Evolutionary conservation across 768 basidiomycete species (phyloP).

Genomic region (Lenzites betulinus): DNA sequence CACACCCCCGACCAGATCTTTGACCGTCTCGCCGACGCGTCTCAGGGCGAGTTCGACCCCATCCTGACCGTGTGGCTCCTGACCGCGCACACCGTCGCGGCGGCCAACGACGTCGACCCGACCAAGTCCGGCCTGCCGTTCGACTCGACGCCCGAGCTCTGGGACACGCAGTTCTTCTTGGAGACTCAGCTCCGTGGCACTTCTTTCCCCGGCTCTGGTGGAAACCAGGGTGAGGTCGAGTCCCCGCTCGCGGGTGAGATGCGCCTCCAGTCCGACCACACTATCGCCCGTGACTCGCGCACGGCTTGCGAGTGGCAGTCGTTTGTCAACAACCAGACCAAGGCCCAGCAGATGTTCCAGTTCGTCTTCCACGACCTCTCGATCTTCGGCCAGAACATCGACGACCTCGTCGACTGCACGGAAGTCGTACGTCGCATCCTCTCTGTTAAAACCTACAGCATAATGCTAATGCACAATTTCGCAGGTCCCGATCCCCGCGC

Average conservation of each 20-base stretch:
- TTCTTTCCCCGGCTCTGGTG: constrained; percentile 14
- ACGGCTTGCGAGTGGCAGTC: constrained; percentile 32
- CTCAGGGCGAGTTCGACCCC: constrained; percentile 13
- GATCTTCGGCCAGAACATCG: constrained; percentile 16
- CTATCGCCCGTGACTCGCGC: constrained; percentile 28
- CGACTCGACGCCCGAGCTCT: constrained; percentile 18
- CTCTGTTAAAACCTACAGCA: neutral
- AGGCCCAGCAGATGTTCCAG: constrained; percentile 23
- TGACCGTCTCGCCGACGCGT: constrained; percentile 16
- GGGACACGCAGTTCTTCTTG: constrained; percentile 17
- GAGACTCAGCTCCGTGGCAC: constrained; percentile 16
- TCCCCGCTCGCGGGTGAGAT: constrained; percentile 12
- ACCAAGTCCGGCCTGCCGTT: constrained; percentile 11
- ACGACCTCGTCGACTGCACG: constrained; percentile 16
- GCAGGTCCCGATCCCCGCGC: constrained; percentile 15
- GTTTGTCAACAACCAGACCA: constrained; percentile 24
- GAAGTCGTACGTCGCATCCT: constrained; percentile 8
- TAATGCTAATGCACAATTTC: neutral
- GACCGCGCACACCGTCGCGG: constrained; percentile 17
- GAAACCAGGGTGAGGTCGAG: constrained; percentile 21
- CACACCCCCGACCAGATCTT: constrained; percentile 23
- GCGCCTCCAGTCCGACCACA: constrained; percentile 20
- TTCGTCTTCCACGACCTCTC: constrained; percentile 15
- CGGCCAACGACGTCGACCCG: constrained; percentile 18
- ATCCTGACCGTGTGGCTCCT: constrained; percentile 17